Percentiles rank a stretch among this genome's conserved stretches.
Evolutionary conservation across 768 basidiomycete genomes (phyloP).

Genomic region (Hemileccinum impolitum): DNA sequence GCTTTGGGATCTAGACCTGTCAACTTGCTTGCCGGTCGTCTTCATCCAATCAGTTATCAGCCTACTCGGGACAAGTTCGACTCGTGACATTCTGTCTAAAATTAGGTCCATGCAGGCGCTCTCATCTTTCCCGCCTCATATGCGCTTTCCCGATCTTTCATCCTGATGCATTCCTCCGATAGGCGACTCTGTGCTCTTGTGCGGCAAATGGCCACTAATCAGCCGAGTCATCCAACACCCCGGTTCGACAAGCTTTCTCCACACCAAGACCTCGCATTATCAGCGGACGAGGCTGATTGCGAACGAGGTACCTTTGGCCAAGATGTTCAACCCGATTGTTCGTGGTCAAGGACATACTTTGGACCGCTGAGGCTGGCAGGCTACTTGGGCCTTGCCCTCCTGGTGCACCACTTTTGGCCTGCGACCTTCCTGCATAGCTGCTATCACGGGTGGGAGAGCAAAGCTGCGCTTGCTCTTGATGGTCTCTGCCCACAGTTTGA

Average conservation of each 20-base stretch:
- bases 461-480: neutral
- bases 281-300: conserved; percentile 9
- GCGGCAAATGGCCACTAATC: conserved; percentile 1
- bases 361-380: neutral
- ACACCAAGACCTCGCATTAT: neutral
- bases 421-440: neutral
- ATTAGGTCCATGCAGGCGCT: no score
- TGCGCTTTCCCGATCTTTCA: no score
- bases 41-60: no score
- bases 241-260: neutral
- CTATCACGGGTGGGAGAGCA: neutral
- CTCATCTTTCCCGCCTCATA: no score
- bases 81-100: no score
- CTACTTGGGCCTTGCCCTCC: conserved; percentile 11
- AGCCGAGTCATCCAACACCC: neutral
- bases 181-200: conserved; percentile 8
- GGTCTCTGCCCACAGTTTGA: conserved; percentile 28
- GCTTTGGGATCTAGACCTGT: no score
- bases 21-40: no score
- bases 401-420: conserved; percentile 7
- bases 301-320: conserved; percentile 3
- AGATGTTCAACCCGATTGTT: neutral
- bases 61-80: no score
- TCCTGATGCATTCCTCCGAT: conserved; percentile 3
- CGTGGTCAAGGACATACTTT: neutral